Evolutionary conservation across 768 basidiomycete genomes (phyloP), one percentile per base, ranked within the genome.

Genomic region (Russula lepida): DNA sequence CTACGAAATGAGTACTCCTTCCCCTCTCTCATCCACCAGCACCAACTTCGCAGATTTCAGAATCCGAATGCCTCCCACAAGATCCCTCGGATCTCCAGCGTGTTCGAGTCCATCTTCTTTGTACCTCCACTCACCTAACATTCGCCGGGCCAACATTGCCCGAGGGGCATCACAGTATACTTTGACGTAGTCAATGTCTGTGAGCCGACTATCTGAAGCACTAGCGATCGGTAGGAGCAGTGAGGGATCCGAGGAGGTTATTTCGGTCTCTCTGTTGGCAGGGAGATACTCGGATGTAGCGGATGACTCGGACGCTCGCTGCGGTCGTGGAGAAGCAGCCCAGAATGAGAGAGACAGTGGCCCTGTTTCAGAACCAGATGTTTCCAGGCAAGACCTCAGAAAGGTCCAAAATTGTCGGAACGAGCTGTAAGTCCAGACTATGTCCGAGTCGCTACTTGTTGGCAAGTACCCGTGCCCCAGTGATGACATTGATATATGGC

Each of bases 391-490:
- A 28, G 62, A 58, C 5, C 37, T 49, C 30, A 63, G 47, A 44
- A 54, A 63, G n/a, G 37, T 25, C 62, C 62, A 63, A 52, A 63
- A 54, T 17, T 58, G 62, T 21, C 57, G 56, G 30, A 63, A 47
- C 23, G 57, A 53, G 43, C 15, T 28, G 46, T 44, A 52, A 27
- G 62, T 63, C 62, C 62, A 63, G 51, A 43, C 25, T 39, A 63
- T 28, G 37, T 58, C 54, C n/a, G 28, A 17, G 27, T 28, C 39
- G n/a, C 32, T 13, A 6, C n/a, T 37, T 11, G 55, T 9, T 15
- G 32, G 13, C 2, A 15, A 35, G n/a, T 52, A 25, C 23, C 12
- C 37, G 25, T 46, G 23, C 17, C 17, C 35, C 19, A 37, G 44
- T 19, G 3, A 4, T 5, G 11, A 4, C 8, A 9, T 1, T 23